Conservation (phyloP, 2,329 filamentous ascomycete genomes). For the Fusarium cicatricum region DNA sequence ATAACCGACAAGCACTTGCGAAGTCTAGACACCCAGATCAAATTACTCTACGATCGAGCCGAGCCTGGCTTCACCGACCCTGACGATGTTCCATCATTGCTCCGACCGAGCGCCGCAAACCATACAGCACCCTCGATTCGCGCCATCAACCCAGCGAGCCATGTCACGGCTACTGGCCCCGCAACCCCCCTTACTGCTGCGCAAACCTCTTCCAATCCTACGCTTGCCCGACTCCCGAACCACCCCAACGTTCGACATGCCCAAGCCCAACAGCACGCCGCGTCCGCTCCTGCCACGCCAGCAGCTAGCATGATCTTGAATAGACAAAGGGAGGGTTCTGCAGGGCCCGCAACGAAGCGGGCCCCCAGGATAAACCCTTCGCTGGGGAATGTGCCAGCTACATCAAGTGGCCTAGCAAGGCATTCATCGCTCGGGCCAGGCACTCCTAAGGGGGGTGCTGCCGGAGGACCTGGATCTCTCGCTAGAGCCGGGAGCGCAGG, state of each 20-base stretch:
- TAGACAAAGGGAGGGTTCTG: slow-evolving; percentile 66
- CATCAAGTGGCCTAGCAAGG: slow-evolving; percentile 67
- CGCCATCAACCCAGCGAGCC: slow-evolving; percentile 54
- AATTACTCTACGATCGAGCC: slow-evolving; percentile 66
- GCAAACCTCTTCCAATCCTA: slow-evolving; percentile 50
- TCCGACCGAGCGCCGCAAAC: slow-evolving; percentile 66
- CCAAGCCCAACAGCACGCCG: slow-evolving; percentile 60
- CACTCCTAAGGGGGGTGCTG: slow-evolving; percentile 60
- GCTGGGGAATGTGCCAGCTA: slow-evolving; percentile 56
- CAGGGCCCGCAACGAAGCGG: slow-evolving; percentile 66
- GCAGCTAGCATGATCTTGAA: slow-evolving; percentile 68
- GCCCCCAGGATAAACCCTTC: slow-evolving; percentile 58
- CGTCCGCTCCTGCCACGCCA: slow-evolving; percentile 67
- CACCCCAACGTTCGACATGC: slow-evolving; percentile 58
- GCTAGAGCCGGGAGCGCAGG: slow-evolving; percentile 67
- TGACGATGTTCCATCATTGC: slow-evolving; percentile 68
- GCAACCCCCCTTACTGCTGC: slow-evolving; percentile 40
- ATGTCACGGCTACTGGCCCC: slow-evolving; percentile 39
- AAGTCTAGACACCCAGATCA: slow-evolving; percentile 70
- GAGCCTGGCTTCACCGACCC: slow-evolving; percentile 70
- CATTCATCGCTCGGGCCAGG: slow-evolving; percentile 71
- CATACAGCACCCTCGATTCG: slow-evolving; percentile 52
- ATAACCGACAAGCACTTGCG: slow-evolving; percentile 69
- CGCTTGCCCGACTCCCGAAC: slow-evolving; percentile 53
- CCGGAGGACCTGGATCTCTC: slow-evolving; percentile 46